Conservation (phyloP, 768 basidiomycete species). For the Thelephora ganbajun region DNA sequence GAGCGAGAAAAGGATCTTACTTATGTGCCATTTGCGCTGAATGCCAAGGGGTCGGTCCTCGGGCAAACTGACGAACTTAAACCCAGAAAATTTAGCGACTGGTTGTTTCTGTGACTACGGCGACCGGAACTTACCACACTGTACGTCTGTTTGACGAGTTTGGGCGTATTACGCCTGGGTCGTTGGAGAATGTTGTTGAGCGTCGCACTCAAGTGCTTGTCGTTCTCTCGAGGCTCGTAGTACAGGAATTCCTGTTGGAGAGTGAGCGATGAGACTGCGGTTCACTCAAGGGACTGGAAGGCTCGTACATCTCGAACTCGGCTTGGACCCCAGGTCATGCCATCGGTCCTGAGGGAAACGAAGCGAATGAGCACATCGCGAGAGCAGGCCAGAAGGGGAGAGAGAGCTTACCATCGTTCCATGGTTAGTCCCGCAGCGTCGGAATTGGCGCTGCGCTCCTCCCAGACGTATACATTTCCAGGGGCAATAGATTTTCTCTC, state of each 20-base stretch:
- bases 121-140: slow-evolving; percentile 19
- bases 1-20: slow-evolving; percentile 17
- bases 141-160: slow-evolving; percentile 42
- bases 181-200: slow-evolving; percentile 6
- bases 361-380: slow-evolving; percentile 1
- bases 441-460: slow-evolving; percentile 75
- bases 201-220: slow-evolving; percentile 13
- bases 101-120: not conserved
- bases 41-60: slow-evolving; percentile 27
- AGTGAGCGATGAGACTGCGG: not conserved
- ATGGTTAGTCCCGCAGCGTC: slow-evolving; percentile 73
- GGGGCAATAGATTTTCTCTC: slow-evolving; percentile 52
- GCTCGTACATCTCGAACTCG: slow-evolving; percentile 39
- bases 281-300: not conserved
- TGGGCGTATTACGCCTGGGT: slow-evolving; percentile 7
- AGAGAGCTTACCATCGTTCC: slow-evolving; percentile 52
- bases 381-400: slow-evolving; percentile 5
- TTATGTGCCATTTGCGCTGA: slow-evolving; percentile 38
- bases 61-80: slow-evolving; percentile 25
- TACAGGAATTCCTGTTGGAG: slow-evolving; percentile 35
- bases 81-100: not conserved
- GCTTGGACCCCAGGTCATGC: slow-evolving; percentile 79
- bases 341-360: slow-evolving; percentile 29
- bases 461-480: slow-evolving; percentile 82
- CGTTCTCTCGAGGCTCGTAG: slow-evolving; percentile 35